A percentile compares a stretch with the other conserved stretches of the same genome.
Conservation (phyloP, 352 stramenopile genomes). For the Globisporangium solare region DNA sequence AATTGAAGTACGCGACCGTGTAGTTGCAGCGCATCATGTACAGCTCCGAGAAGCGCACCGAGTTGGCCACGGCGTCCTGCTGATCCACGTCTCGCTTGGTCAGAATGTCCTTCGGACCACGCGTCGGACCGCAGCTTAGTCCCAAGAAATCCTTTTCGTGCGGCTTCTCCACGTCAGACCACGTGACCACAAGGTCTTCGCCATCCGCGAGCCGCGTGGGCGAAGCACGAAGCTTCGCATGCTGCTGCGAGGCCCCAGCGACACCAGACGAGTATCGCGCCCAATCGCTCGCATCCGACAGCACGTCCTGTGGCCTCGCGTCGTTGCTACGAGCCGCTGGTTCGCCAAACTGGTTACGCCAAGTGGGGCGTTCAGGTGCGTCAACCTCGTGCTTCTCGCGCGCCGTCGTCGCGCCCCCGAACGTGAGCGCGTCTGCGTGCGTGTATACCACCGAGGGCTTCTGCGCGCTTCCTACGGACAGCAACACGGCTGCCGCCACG, state of each 20-base stretch:
- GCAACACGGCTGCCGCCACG: neutral
- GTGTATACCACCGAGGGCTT: conserved; percentile 15
- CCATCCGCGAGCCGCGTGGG: conserved; percentile 49
- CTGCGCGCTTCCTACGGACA: neutral
- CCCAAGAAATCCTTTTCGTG: conserved; percentile 61
- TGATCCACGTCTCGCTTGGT: conserved; percentile 35
- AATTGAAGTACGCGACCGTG: conserved; percentile 52
- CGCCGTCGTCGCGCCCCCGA: conserved; percentile 6
- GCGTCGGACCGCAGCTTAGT: conserved; percentile 61
- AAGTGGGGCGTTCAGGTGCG: conserved; percentile 1
- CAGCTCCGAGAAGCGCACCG: conserved; percentile 54
- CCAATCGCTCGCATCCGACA: neutral
- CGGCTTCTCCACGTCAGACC: conserved; percentile 37
- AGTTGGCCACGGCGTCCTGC: conserved; percentile 79
- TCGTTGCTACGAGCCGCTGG: neutral
- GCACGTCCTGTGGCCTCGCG: no score
- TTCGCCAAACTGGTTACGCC: conserved; percentile 5
- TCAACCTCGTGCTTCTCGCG: conserved; percentile 7
- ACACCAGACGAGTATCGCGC: neutral
- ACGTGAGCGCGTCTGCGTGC: conserved; percentile 17
- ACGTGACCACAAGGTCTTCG: conserved; percentile 71
- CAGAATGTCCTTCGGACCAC: conserved; percentile 50
- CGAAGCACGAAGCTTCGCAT: conserved; percentile 17
- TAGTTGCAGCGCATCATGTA: conserved; percentile 77
- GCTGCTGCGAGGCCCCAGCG: neutral